A percentile compares a stretch with the other conserved stretches of the same genome.
Conservation (phyloP, 148 eudicot genomes). For the Persicaria tinctoria region DNA sequence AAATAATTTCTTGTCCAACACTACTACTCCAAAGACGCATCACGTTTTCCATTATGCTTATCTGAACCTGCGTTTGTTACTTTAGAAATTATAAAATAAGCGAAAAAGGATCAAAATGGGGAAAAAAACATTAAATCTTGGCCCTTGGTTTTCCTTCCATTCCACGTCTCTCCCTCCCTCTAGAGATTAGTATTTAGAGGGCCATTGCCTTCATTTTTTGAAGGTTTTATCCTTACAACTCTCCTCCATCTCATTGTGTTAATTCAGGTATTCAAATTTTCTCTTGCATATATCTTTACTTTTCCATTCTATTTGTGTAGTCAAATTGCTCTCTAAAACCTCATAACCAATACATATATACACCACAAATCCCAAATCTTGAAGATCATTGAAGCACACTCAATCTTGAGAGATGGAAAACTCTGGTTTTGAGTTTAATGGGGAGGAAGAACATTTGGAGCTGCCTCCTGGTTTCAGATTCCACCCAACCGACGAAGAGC, state of each 20-base stretch:
- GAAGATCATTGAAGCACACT: background rate
- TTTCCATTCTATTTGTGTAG: background rate
- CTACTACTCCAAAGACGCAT: background rate
- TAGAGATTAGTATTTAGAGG: background rate
- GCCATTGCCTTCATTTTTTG: background rate
- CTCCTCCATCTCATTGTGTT: background rate
- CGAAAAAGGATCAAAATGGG: background rate
- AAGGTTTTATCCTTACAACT: background rate
- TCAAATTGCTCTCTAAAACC: background rate
- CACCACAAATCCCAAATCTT: background rate
- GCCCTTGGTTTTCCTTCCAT: slow-evolving; percentile 5
- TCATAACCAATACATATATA: background rate
- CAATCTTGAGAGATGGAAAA: background rate
- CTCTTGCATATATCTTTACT: background rate
- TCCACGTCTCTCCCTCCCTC: slow-evolving; percentile 10
- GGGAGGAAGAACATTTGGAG: slow-evolving; percentile 32
- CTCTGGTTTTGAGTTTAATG: background rate
- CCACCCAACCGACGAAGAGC: slow-evolving; percentile 85
- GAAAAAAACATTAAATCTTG: background rate
- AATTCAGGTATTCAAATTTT: background rate
- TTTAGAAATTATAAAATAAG: slow-evolving; percentile 4
- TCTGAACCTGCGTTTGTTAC: background rate
- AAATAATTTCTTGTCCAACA: background rate
- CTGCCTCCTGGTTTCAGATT: slow-evolving; percentile 88
- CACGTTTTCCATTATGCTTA: slow-evolving; percentile 9